Base-by-base conservation (phyloP, 2,329 filamentous ascomycete genomes). In the Aspergillus cejpii region DNA sequence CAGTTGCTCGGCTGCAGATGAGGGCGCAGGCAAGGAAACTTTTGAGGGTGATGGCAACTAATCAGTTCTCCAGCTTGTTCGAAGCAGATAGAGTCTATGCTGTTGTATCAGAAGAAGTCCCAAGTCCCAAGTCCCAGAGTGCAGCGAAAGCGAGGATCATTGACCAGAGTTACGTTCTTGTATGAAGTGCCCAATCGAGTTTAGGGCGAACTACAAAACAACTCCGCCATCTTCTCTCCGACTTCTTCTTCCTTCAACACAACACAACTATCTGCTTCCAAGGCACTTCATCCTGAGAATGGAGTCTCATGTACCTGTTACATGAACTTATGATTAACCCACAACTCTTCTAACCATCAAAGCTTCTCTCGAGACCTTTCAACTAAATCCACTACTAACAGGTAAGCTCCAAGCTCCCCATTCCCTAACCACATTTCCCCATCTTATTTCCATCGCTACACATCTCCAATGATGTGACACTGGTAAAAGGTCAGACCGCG, bases 401-500 rank as follows among this genome's bases (percentile, higher is more conserved):
- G 41, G 49, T 52, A 47, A 48, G 45, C 27, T 23, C 38, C 12
- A 17, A 24, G 23, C 17, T 14, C 19, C 12, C 36, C 21, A 19
- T 34, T 24, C 37, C 10, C 26, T 21, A 26, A 20, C 27, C 11
- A 33, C 38, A 39, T 20, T 38, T 26, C 37, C 20, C 15, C 34
- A 37, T 3, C 14, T 12, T 8, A 15, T 1, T n/a, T n/a, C 17
- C 11, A 34, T 17, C 31, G 17, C 31, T 34, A 34, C 10, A 15
- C 31, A 42, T 63, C 65, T 70, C 67, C 66, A 46, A 64, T 68
- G 68, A 71, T 70, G 68, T 48, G 45, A 63, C 53, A 55, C 61
- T 71, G 68, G 68, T 71, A 71, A 71, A 71, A 71, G 68, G 67
- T 71, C 67, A 64, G 67, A 71, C 63, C 55, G 50, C 52, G 51